phyloP scores from a whole-genome alignment of 305 asterid species.

The Rubia tinctorum region DNA sequence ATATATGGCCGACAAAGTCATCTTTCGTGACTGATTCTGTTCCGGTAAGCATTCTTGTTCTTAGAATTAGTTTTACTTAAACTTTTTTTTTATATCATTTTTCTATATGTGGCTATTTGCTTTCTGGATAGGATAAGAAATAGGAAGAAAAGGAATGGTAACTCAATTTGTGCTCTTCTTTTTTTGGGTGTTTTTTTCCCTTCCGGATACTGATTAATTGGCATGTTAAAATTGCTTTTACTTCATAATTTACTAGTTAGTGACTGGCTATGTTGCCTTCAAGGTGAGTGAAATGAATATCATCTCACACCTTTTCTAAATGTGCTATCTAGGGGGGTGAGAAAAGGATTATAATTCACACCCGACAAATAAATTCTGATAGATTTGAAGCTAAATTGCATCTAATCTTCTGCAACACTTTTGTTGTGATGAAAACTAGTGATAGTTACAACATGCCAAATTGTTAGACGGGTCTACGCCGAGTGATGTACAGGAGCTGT shows the following conservation, averaged over 20 bases:
- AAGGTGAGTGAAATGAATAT: background rate
- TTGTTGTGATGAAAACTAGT: background rate
- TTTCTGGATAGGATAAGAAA: background rate
- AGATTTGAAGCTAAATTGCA: background rate
- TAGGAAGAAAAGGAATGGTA: background rate
- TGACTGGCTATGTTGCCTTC: background rate
- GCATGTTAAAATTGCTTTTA: background rate
- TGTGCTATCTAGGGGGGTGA: background rate
- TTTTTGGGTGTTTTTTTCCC: background rate
- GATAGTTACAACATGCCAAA: background rate
- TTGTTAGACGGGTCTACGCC: background rate
- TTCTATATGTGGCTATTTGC: background rate
- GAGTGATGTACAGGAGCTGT: background rate
- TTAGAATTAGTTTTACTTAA: background rate
- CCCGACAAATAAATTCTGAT: background rate
- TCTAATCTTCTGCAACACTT: background rate
- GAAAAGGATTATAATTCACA: background rate
- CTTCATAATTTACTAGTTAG: background rate
- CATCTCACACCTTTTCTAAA: background rate
- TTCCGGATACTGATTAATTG: background rate
- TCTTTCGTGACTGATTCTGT: conserved; percentile 60
- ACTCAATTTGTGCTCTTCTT: background rate
- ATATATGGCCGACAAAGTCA: conserved; percentile 55
- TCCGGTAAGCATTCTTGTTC: conserved; percentile 26
- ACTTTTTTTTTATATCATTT: background rate